phyloP scores from a whole-genome alignment of 2,329 filamentous ascomycete genomes.

The Emericellopsis cladophorae region DNA sequence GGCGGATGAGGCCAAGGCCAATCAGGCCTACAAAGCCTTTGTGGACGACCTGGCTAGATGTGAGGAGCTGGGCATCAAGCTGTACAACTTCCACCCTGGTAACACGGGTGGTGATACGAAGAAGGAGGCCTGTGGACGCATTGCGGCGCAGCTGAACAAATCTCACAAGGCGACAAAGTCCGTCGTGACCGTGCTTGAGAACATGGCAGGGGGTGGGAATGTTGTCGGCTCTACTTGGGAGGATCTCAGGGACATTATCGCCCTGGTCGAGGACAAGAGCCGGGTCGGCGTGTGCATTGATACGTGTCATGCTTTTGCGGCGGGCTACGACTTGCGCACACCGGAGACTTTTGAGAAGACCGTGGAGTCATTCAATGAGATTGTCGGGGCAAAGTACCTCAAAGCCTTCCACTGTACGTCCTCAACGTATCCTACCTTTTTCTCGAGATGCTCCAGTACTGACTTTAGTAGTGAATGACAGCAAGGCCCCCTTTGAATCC shows the following conservation, averaged over 20 bases:
- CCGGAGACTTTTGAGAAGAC: constrained; percentile 62
- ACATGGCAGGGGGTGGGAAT: constrained; percentile 86
- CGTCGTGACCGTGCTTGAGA: constrained; percentile 81
- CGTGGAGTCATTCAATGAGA: constrained; percentile 61
- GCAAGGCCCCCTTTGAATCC: constrained; percentile 75
- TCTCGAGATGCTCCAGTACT: neutral
- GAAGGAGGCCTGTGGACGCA: constrained; percentile 59
- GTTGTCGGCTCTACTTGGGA: constrained; percentile 77
- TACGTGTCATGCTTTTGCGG: constrained; percentile 92
- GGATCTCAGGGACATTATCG: constrained; percentile 77
- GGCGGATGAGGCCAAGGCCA: constrained; percentile 63
- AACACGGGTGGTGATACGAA: constrained; percentile 59
- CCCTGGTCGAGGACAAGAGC: constrained; percentile 62
- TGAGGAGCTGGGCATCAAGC: constrained; percentile 68
- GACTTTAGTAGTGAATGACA: constrained; percentile 62
- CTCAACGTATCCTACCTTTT: neutral
- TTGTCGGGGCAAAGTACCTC: constrained; percentile 69
- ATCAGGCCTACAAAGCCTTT: constrained; percentile 77
- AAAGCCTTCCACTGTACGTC: constrained; percentile 58
- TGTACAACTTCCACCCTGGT: constrained; percentile 99
- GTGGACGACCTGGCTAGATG: constrained; percentile 80
- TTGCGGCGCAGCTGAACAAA: constrained; percentile 71
- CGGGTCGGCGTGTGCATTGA: constrained; percentile 92
- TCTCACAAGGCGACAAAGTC: constrained; percentile 63
- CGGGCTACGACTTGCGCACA: constrained; percentile 77